These are phyloP conservation scores for Plantago major DNA, from an alignment of 257 asterid species.

Conservation along the genomic window DNA sequence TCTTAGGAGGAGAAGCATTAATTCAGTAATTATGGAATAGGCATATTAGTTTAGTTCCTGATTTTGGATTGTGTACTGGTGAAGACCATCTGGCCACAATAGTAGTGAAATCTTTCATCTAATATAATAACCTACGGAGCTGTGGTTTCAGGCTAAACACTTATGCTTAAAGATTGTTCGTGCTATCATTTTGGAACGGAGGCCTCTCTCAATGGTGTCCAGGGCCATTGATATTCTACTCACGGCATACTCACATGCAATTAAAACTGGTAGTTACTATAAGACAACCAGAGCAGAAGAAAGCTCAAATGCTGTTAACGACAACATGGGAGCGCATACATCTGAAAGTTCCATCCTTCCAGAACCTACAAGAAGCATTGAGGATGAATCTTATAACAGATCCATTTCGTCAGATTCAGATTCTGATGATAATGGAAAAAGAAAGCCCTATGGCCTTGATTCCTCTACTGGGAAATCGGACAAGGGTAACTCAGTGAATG, in stretches of 20 bases:
- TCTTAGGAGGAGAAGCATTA: constrained; percentile 6
- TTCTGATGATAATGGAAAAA: constrained; percentile 41
- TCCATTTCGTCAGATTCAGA: constrained; percentile 44
- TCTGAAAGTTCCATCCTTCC: constrained; percentile 37
- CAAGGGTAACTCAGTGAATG: constrained; percentile 25
- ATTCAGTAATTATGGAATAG: constrained; percentile 4
- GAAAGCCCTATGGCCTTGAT: constrained; percentile 26
- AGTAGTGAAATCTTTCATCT: constrained; percentile 13
- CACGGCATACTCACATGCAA: constrained; percentile 47
- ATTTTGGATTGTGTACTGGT: constrained; percentile 5
- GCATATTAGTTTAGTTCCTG: constrained; percentile 12
- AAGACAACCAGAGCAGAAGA: constrained; percentile 48
- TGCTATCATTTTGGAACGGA: constrained; percentile 73
- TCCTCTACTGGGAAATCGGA: constrained; percentile 38
- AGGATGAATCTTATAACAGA: constrained; percentile 32
- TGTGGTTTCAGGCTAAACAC: constrained; percentile 70
- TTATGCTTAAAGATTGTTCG: constrained; percentile 61
- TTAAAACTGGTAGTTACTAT: constrained; percentile 68
- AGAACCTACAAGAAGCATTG: constrained; percentile 29
- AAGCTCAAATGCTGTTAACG: constrained; percentile 29
- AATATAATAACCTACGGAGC: constrained; percentile 11
- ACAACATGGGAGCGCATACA: constrained; percentile 30
- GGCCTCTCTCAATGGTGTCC: constrained; percentile 65
- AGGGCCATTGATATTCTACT: constrained; percentile 57
- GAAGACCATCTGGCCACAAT: constrained; percentile 11